Percentiles rank a stretch among this genome's conserved stretches.
phyloP scores from a whole-genome alignment of 192 early-diverging fungal genomes.

The Diversispora epigaea region DNA sequence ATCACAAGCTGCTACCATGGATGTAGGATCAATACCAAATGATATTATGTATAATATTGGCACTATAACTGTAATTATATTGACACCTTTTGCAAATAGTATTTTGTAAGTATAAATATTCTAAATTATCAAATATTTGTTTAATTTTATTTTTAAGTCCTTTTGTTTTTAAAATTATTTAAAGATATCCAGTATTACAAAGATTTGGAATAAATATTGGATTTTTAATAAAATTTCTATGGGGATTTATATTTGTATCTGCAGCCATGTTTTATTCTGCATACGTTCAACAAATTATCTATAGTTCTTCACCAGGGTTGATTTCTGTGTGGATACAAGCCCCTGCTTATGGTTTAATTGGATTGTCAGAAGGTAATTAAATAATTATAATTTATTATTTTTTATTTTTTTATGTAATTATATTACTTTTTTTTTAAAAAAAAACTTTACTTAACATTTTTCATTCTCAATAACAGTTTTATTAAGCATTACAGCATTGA shows the following conservation, averaged over 20 bases:
- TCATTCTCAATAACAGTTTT: background rate
- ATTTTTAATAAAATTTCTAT: too few species aligned
- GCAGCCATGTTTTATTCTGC: conserved; percentile 53
- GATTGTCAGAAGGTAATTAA: conserved; percentile 54
- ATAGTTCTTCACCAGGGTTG: conserved; percentile 45
- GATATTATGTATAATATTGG: conserved; percentile 71
- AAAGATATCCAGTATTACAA: conserved; percentile 67
- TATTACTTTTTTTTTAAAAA: background rate
- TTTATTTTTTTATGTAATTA: background rate
- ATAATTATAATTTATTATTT: too few species aligned
- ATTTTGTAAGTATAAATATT: background rate
- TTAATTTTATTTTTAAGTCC: background rate
- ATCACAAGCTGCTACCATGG: conserved; percentile 60
- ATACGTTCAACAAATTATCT: conserved; percentile 24
- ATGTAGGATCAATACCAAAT: conserved; percentile 55
- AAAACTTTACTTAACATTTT: background rate
- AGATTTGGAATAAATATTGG: too few species aligned
- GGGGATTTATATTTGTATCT: conserved; percentile 67
- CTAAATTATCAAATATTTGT: background rate
- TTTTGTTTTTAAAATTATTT: background rate
- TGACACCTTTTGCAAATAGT: conserved; percentile 69
- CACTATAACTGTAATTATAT: conserved; percentile 64
- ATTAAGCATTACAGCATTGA: background rate
- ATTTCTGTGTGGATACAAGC: conserved; percentile 60
- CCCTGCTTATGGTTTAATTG: conserved; percentile 62